Conservation (phyloP, 495 filamentous ascomycete species). For the Xylaria acuta region DNA sequence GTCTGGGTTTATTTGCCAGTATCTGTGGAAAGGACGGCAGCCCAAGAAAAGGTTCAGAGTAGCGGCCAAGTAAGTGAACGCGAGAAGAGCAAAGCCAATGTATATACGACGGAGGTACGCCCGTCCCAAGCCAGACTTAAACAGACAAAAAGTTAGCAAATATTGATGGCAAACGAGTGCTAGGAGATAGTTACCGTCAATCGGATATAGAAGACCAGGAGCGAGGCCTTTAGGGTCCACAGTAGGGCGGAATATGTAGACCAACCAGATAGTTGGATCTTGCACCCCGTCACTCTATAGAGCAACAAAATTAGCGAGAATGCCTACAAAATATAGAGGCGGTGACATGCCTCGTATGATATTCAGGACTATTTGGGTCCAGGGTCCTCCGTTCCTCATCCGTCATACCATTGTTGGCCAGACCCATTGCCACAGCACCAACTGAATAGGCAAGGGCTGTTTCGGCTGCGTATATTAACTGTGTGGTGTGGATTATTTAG, state of each 20-base stretch:
- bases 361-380: constrained; percentile 55
- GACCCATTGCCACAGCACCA: constrained; percentile 55
- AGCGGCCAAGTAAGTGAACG: constrained; percentile 56
- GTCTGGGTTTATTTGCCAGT: constrained; percentile 61
- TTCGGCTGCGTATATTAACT: constrained; percentile 48
- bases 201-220: constrained; percentile 63
- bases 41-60: constrained; percentile 58
- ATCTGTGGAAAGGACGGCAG: constrained; percentile 56
- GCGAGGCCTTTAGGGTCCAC: constrained; percentile 61
- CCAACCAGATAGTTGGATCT: constrained; percentile 65
- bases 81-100: constrained; percentile 58
- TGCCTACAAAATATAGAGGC: too few species aligned
- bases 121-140: constrained; percentile 45
- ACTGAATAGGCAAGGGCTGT: constrained; percentile 46
- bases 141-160: constrained; percentile 22
- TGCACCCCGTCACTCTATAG: constrained; percentile 59
- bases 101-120: constrained; percentile 59
- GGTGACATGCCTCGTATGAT: constrained; percentile 39
- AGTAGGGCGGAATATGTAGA: constrained; percentile 60
- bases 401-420: constrained; percentile 69
- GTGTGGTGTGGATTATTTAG: neutral
- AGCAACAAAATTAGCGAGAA: neutral
- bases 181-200: constrained; percentile 54
- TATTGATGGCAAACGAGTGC: neutral
- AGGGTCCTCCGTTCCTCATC: constrained; percentile 55